Base-by-base conservation (phyloP, 306 rosid genomes). In the Aeschynomene evenia region DNA sequence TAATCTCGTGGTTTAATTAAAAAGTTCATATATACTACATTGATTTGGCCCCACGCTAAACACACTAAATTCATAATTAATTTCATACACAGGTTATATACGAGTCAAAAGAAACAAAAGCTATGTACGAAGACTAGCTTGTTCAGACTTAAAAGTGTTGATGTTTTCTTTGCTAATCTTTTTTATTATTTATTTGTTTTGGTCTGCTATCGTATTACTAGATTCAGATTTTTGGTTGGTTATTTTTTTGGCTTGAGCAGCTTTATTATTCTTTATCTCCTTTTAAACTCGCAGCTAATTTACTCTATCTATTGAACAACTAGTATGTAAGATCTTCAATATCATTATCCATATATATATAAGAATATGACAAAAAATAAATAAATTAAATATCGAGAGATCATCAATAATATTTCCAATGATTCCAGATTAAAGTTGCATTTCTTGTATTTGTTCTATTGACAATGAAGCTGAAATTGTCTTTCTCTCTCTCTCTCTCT, bases 21-120 rank as follows among this genome's bases (percentile, higher is more conserved):
- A 73, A 52, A 39, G 29, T 28, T 73, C 58, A 28, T 9, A 19
- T 40, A 53, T 52, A 40, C n/a, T n/a, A n/a, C n/a, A n/a, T n/a
- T n/a, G n/a, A n/a, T 39, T 52, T 52, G 72, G 66, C 39, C 65
- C 65, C 66, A 63, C 31, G 31, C 65, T 40, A 19, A 48, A 46
- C 26, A 16, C 23, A 62, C 2, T 55, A 55, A 4, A 20, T 61
- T 39, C 51, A n/a, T n/a, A n/a, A n/a, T n/a, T n/a, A n/a, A n/a
- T n/a, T n/a, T n/a, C n/a, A n/a, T n/a, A n/a, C n/a, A n/a, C n/a
- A n/a, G n/a, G n/a, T n/a, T n/a, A n/a, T n/a, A n/a, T n/a, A 14
- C 2, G n/a, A 40, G 66, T 56, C 66, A 70, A 58, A 40, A 43
- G 45, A 70, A 40, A 15, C 19, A 4, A 57, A n/a, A 39, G 64